These are phyloP conservation scores for Annulohypoxylon nitens DNA, from an alignment of 495 filamentous ascomycete genomes.

Conservation along the genomic window DNA sequence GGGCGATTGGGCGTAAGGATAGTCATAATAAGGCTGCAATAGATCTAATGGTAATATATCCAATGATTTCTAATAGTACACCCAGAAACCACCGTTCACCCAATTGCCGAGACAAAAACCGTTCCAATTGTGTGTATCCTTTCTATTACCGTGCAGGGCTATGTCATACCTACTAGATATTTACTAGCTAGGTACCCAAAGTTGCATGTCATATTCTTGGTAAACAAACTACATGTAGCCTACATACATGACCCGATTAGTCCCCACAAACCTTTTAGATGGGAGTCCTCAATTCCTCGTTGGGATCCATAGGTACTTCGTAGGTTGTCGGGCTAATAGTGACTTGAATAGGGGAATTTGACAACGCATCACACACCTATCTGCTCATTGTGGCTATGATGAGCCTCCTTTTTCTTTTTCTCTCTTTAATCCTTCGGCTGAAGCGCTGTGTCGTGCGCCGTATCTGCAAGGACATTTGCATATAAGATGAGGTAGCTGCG, in stretches of 20 bases:
- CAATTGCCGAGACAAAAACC: neutral
- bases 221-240: neutral
- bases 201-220: constrained; percentile 5
- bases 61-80: neutral
- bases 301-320: neutral
- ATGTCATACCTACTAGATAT: neutral
- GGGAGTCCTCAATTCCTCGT: neutral
- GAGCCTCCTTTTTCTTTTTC: neutral
- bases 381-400: constrained; percentile 4
- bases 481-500: constrained; percentile 1
- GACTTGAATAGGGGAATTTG: neutral
- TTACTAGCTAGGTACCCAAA: constrained; percentile 4
- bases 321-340: neutral
- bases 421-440: neutral
- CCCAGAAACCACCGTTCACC: neutral
- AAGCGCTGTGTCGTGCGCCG: neutral
- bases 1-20: constrained; percentile 19
- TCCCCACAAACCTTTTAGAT: neutral
- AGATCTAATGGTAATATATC: constrained; percentile 42
- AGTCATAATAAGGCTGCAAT: constrained; percentile 31
- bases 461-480: constrained; percentile 3
- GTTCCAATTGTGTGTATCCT: constrained; percentile 2
- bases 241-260: neutral
- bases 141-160: neutral
- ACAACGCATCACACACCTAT: neutral